Conservation (phyloP, 257 asterid species). For the Prunella vulgaris region DNA sequence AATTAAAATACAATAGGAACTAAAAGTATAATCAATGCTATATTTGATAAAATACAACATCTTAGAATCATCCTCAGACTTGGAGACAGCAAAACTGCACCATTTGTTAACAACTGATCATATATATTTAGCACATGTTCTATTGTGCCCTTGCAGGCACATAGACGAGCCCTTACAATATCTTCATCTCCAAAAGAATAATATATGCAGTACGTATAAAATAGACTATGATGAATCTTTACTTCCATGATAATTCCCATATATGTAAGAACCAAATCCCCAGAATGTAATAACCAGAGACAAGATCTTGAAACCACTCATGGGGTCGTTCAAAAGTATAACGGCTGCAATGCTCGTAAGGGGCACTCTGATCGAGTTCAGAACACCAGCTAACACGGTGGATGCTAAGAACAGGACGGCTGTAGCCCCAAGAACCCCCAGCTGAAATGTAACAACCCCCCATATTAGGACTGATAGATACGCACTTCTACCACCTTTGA, state of each 20-base stretch:
- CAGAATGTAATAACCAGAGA: slow-evolving; percentile 72
- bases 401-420: slow-evolving; percentile 74
- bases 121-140: no score
- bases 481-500: slow-evolving; percentile 52
- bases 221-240: slow-evolving; percentile 21
- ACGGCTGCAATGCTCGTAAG: slow-evolving; percentile 83
- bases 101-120: no score
- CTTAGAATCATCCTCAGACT: no score
- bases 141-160: no score
- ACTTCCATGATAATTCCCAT: slow-evolving; percentile 48
- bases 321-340: slow-evolving; percentile 57
- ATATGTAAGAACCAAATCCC: slow-evolving; percentile 82
- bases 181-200: no score
- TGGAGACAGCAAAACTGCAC: no score
- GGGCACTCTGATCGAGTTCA: slow-evolving; percentile 84
- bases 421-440: slow-evolving; percentile 77
- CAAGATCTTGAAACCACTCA: slow-evolving; percentile 92
- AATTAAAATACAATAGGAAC: no score
- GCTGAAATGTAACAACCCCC: slow-evolving; percentile 69
- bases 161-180: no score
- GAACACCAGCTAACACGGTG: slow-evolving; percentile 87
- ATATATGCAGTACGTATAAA: neutral
- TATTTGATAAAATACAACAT: neutral
- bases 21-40: neutral
- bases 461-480: slow-evolving; percentile 67